Percentiles rank a stretch among this genome's conserved stretches.
Conservation (phyloP, 768 basidiomycete genomes). For the Ramaria rubella region DNA sequence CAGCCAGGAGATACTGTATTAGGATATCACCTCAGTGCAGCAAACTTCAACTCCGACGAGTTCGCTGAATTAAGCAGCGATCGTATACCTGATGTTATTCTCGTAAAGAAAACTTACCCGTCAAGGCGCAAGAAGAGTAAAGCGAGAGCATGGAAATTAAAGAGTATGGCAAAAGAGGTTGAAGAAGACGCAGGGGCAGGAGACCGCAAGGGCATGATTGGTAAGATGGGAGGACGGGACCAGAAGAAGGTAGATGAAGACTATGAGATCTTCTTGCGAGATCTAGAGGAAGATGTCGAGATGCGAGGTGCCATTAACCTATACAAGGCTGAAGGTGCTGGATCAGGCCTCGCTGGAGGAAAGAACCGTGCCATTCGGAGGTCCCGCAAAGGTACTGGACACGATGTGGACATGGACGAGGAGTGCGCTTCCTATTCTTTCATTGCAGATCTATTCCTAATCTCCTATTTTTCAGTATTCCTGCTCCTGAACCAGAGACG, state of each 20-base stretch:
- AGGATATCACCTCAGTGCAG: slow-evolving; percentile 81
- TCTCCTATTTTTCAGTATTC: too few relatives aligned
- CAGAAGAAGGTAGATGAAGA: slow-evolving; percentile 92
- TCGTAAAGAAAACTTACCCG: slow-evolving; percentile 94
- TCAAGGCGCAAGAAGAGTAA: slow-evolving; percentile 87
- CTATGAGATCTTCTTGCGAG: slow-evolving; percentile 92
- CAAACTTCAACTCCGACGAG: slow-evolving; percentile 90
- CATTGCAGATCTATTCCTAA: too few relatives aligned
- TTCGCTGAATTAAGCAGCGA: slow-evolving; percentile 60
- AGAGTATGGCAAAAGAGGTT: slow-evolving; percentile 88
- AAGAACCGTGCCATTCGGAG: slow-evolving; percentile 28
- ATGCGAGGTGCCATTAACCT: slow-evolving; percentile 80
- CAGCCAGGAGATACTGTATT: slow-evolving; percentile 93
- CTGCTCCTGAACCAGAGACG: slow-evolving; percentile 21
- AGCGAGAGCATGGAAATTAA: slow-evolving; percentile 78
- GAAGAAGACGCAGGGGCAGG: slow-evolving; percentile 46
- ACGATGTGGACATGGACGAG: slow-evolving; percentile 59
- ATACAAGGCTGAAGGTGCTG: slow-evolving; percentile 60
- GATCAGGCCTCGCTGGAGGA: slow-evolving; percentile 37
- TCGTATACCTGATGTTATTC: slow-evolving; percentile 83
- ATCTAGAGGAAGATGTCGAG: slow-evolving; percentile 93
- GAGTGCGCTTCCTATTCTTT: slow-evolving; percentile 2
- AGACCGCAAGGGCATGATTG: slow-evolving; percentile 74
- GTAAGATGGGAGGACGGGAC: slow-evolving; percentile 84
- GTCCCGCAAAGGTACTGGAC: slow-evolving; percentile 37